Conservation (phyloP, 495 filamentous ascomycete species). For the Penicillium goetzii region DNA sequence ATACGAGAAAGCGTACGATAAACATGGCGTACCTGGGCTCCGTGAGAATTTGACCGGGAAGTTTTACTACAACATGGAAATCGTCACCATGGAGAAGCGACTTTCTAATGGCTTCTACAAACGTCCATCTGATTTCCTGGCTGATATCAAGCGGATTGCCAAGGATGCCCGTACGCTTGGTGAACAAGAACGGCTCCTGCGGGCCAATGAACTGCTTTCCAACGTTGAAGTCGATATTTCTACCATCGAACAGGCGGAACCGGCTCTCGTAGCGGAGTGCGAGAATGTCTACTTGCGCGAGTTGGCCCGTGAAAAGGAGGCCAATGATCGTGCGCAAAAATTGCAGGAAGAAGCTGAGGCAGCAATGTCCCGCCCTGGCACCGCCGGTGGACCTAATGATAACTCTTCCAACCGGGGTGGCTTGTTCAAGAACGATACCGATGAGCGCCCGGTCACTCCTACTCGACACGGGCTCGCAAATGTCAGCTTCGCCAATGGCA, state of each 20-base stretch:
- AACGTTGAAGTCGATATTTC: slow-evolving; percentile 92
- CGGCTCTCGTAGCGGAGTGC: slow-evolving; percentile 67
- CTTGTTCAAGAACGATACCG: slow-evolving; percentile 45
- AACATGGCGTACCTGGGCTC: slow-evolving; percentile 72
- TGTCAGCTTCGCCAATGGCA: slow-evolving; percentile 56
- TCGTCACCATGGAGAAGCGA: slow-evolving; percentile 90
- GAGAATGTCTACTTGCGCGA: slow-evolving; percentile 78
- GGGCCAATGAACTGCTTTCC: slow-evolving; percentile 84
- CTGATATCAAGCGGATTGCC: slow-evolving; percentile 78
- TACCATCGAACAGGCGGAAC: slow-evolving; percentile 64
- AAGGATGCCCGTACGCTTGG: slow-evolving; percentile 78
- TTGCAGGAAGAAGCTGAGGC: slow-evolving; percentile 45
- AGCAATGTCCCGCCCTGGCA: slow-evolving; percentile 24
- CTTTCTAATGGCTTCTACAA: slow-evolving; percentile 95
- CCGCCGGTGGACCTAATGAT: slow-evolving; percentile 43
- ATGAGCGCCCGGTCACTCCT: slow-evolving; percentile 57
- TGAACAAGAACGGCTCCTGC: slow-evolving; percentile 76
- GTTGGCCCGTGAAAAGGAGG: slow-evolving; percentile 66
- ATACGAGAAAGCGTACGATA: slow-evolving; percentile 73
- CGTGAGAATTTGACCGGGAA: slow-evolving; percentile 71
- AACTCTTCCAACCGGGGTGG: slow-evolving; percentile 62
- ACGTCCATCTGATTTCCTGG: slow-evolving; percentile 80
- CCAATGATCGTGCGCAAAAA: slow-evolving; percentile 62
- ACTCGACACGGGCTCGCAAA: slow-evolving; percentile 48
- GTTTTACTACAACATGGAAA: slow-evolving; percentile 92